Evolutionary conservation across 2,329 filamentous ascomycete species (phyloP).

Genomic region (Chrysoporthe austroafricana): DNA sequence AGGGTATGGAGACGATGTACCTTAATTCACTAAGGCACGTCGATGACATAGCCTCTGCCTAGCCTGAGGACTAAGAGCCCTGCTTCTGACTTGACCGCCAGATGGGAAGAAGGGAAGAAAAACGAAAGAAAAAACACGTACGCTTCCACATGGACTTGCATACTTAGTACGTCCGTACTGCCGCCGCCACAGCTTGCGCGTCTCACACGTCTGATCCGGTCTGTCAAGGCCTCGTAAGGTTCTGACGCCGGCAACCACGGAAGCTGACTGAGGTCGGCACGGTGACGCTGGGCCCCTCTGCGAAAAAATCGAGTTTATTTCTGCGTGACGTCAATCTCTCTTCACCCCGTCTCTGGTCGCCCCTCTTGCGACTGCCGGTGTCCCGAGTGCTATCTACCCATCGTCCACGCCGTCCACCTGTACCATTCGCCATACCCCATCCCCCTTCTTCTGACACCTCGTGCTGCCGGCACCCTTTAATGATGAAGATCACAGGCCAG

Average conservation of each 20-base stretch:
- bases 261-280: background rate
- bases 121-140: too few species aligned
- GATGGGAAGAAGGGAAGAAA: background rate
- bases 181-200: background rate
- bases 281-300: background rate
- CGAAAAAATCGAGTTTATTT: background rate
- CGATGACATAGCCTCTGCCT: background rate
- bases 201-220: background rate
- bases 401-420: background rate
- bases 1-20: background rate
- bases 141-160: background rate
- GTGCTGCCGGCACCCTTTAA: background rate
- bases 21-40: background rate
- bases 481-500: background rate
- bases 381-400: background rate
- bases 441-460: background rate
- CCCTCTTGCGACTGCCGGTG: background rate
- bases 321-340: background rate
- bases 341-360: background rate
- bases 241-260: background rate
- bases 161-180: background rate
- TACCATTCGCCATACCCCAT: background rate
- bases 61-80: background rate
- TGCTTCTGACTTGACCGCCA: background rate
- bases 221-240: too few species aligned